A percentile compares a stretch with the other conserved stretches of the same genome.
These are phyloP conservation scores for Noccaea bulbosa DNA, from an alignment of 345 rosid genomes.

Conservation along the genomic window DNA sequence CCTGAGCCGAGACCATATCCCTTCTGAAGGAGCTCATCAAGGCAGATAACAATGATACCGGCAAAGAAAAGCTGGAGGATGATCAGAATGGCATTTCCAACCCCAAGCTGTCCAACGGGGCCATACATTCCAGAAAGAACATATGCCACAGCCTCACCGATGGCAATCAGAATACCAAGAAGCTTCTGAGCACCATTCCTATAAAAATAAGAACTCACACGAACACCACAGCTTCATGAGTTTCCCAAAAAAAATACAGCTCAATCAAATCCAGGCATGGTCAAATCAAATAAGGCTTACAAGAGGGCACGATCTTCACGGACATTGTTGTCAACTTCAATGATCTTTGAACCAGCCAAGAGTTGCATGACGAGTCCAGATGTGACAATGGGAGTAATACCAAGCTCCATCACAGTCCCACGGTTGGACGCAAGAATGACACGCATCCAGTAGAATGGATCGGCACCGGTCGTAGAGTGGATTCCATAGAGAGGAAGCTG, in stretches of 20 bases:
- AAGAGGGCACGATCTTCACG: constrained; percentile 74
- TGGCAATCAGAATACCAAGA: constrained; percentile 74
- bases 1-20: constrained; percentile 89
- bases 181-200: constrained; percentile 88
- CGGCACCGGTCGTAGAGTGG: constrained; percentile 69
- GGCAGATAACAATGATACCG: constrained; percentile 77
- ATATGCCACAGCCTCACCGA: constrained; percentile 85
- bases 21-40: constrained; percentile 85
- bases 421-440: constrained; percentile 78
- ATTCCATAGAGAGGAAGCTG: constrained; percentile 81
- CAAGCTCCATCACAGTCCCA: constrained; percentile 81
- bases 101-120: constrained; percentile 77
- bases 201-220: constrained; percentile 30
- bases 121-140: constrained; percentile 91
- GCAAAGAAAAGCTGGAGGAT: constrained; percentile 85
- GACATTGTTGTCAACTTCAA: constrained; percentile 73
- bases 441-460: constrained; percentile 84
- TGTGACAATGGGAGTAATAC: constrained; percentile 75
- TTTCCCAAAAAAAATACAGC: neutral
- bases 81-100: constrained; percentile 79
- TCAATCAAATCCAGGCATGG: neutral
- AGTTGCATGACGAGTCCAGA: constrained; percentile 76
- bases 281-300: constrained; percentile 43
- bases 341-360: constrained; percentile 76
- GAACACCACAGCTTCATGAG: neutral